Conservation (phyloP, 257 asterid species). For the Prunella vulgaris region DNA sequence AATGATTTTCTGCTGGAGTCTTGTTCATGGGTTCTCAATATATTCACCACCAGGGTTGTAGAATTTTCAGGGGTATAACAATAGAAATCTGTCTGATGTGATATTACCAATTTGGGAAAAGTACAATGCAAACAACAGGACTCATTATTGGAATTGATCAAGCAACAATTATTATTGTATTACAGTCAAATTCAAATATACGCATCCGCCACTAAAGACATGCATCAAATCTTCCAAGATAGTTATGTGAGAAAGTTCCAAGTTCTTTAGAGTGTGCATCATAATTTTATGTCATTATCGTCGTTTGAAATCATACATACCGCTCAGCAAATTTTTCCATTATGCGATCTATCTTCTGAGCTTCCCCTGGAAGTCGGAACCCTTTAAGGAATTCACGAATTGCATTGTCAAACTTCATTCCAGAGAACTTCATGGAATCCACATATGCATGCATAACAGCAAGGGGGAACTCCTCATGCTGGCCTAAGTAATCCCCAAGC, state of each 20-base stretch:
- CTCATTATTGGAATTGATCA: constrained; percentile 7
- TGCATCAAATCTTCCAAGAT: constrained; percentile 1
- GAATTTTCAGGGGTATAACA: background rate
- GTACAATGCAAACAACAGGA: background rate
- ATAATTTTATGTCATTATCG: background rate
- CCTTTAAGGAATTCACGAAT: constrained; percentile 94
- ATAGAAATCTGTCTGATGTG: background rate
- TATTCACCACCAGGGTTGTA: constrained; percentile 6
- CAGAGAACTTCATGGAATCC: constrained; percentile 86
- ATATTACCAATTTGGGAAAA: background rate
- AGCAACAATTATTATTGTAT: background rate
- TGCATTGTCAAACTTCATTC: constrained; percentile 84
- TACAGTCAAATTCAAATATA: background rate
- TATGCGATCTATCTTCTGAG: constrained; percentile 98
- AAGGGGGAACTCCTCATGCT: constrained; percentile 96
- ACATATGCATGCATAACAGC: constrained; percentile 99
- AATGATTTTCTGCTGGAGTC: background rate
- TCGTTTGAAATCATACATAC: constrained; percentile 32
- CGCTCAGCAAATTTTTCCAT: constrained; percentile 99
- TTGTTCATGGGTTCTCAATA: background rate
- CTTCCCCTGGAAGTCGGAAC: constrained; percentile 99
- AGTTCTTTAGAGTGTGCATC: background rate
- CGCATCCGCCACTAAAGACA: background rate
- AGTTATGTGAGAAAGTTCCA: background rate
- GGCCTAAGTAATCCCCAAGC: constrained; percentile 96